Base-by-base conservation (phyloP, 805 yeast genomes). In the Candida cerambycidarum region DNA sequence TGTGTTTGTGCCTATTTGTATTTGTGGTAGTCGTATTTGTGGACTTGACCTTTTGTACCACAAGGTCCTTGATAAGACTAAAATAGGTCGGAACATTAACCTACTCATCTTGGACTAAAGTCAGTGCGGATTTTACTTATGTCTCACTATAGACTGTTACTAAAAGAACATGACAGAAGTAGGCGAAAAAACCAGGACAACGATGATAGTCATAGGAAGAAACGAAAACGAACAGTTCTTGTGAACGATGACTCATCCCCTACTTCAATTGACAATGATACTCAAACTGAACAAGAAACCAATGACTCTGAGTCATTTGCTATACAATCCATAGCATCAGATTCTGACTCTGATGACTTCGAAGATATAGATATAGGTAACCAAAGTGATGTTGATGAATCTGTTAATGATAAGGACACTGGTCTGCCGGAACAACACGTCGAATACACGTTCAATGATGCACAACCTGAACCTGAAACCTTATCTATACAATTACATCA, bases 351-450 rank as follows among this genome's bases (percentile, higher is more conserved):
- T 13, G 61, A 57, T 31, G 62, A 56, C 11, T 55, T 57, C 41
- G 62, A 59, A 39, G 59, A 59, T 32, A 50, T 58, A 2, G 57
- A 43, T 23, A 40, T 55, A 14, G 50, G 32, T n/a, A 4, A 18
- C 12, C 23, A 24, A 5, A 31, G 5, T 9, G 24, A 4, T 10
- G 14, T 12, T n/a, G 44, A 34, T 29, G 40, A 18, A 29, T 17
- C 11, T 19, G 29, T 14, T 12, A 12, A 9, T 16, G 44, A 41
- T 13, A 6, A 4, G 12, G 38, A 39, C 17, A n/a, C n/a, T n/a
- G n/a, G n/a, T n/a, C n/a, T n/a, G n/a, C n/a, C 33, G 28, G 31
- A 35, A 11, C 23, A 38, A 19, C 24, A 6, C 16, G 28, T 19
- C 17, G 14, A 34, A 9, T 34, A 34, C 29, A 23, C 17, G 19